Conservation (phyloP, 202 grass and related monocot genomes). For the Zoysia matrella region DNA sequence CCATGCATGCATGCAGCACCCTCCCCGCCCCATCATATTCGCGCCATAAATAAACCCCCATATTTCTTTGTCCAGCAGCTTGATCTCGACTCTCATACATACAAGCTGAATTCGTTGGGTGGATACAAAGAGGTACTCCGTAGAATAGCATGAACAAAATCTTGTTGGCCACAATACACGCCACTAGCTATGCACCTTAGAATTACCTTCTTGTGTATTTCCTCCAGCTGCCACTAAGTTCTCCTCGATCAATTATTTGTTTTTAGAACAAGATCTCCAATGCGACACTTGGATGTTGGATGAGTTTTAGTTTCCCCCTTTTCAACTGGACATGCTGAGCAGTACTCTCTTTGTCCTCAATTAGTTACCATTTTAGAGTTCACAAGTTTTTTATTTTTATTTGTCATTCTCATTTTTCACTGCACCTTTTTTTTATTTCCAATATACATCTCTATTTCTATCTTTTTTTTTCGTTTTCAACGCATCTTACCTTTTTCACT, state of each 20-base stretch:
- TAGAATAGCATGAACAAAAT: neutral
- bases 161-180: neutral
- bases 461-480: too few relatives aligned
- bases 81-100: slow-evolving; percentile 8
- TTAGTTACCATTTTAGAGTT: too few relatives aligned
- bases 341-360: neutral
- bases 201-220: too few relatives aligned
- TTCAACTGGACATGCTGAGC: neutral
- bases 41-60: slow-evolving; percentile 18
- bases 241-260: neutral
- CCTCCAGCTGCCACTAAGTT: neutral
- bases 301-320: too few relatives aligned
- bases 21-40: too few relatives aligned
- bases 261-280: neutral
- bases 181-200: too few relatives aligned
- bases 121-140: slow-evolving; percentile 6
- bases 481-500: too few relatives aligned
- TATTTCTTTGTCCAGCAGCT: slow-evolving; percentile 13
- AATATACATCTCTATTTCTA: too few relatives aligned
- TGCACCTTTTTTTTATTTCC: too few relatives aligned
- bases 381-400: too few relatives aligned
- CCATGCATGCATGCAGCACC: slow-evolving; percentile 2
- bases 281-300: too few relatives aligned
- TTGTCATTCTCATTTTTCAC: too few relatives aligned
- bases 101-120: neutral